Evolutionary conservation across 2,329 filamentous ascomycete species (phyloP).

Genomic region (Tolypocladium ophioglossoides): DNA sequence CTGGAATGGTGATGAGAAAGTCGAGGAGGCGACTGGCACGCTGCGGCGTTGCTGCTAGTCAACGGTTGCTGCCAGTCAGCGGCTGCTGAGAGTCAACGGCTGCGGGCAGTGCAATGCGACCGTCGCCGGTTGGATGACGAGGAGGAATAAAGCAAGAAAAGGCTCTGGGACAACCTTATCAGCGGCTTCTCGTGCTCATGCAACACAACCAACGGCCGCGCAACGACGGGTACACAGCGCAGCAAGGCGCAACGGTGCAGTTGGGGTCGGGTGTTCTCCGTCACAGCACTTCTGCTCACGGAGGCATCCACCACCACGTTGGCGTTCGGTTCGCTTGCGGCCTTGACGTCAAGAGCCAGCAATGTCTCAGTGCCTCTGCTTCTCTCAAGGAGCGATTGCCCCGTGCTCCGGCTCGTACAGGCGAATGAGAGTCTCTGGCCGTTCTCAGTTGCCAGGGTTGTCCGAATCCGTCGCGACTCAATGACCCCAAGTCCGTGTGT

Average conservation of each 20-base stretch:
- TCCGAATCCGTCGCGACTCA: not conserved
- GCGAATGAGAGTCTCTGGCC: not conserved
- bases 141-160: not conserved
- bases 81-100: not conserved
- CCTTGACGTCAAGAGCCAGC: not conserved
- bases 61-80: not conserved
- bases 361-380: not conserved
- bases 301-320: not conserved
- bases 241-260: not conserved
- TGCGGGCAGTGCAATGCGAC: not conserved
- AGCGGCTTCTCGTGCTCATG: not conserved
- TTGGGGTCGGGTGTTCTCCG: not conserved
- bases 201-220: not conserved
- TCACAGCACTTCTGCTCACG: not conserved
- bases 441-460: not conserved
- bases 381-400: not conserved
- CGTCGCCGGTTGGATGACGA: not conserved
- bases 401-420: not conserved
- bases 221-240: not conserved
- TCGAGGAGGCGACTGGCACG: not conserved
- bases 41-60: not conserved
- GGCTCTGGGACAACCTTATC: not conserved
- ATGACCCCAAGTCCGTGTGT: not conserved
- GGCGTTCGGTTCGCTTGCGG: not conserved
- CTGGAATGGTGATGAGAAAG: not conserved